Evolutionary conservation across 345 rosid species (phyloP), one percentile per base, ranked within the genome.

Genomic region (Schrenkiella parvula): DNA sequence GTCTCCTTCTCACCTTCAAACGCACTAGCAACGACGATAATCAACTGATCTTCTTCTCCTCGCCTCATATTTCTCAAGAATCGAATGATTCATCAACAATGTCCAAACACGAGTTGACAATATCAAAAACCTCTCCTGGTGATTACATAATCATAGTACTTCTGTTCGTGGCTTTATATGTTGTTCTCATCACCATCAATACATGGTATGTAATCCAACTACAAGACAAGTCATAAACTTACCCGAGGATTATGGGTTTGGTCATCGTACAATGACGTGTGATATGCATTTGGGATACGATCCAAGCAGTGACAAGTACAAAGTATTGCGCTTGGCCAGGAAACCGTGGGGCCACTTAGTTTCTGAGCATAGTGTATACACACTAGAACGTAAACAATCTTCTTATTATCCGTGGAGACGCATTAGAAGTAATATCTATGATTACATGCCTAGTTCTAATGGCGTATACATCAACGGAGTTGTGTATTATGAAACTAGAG

Each of bases 191-290:
- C 52, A 15, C 6, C n/a, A 21, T 26, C 17, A 62, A 43, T 62
- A 22, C 67, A 62, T 62, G 52, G 67, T 43, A 42, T 17, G 67
- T 43, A 62, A 62, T 62, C 67, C 52, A 62, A 42, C 51, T 17
- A 42, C 53, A 26, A 62, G 26, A 62, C 38, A 62, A 42, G 53
- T 62, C 52, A 26, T 62, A 62, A 62, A 43, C n/a, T 43, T 62
- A 17, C 38, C 67, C 11, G 4, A 11, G 6, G 25, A 42, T 17
- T 39, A 62, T 11, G 1, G 11, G 17, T 63, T 63, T 44, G 55
- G 18, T 47, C 18, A 8, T 29, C 18, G 31, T 62, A 43, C n/a
- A 12, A 63, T 12, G 29, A 43, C 44, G 12, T 63, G 41, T 44
- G 28, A 28, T 12, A 43, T 62, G 38, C 39, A 62, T 18, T 62